Base-by-base conservation (phyloP, 352 stramenopile species). In the Globisporangium spiculum region DNA sequence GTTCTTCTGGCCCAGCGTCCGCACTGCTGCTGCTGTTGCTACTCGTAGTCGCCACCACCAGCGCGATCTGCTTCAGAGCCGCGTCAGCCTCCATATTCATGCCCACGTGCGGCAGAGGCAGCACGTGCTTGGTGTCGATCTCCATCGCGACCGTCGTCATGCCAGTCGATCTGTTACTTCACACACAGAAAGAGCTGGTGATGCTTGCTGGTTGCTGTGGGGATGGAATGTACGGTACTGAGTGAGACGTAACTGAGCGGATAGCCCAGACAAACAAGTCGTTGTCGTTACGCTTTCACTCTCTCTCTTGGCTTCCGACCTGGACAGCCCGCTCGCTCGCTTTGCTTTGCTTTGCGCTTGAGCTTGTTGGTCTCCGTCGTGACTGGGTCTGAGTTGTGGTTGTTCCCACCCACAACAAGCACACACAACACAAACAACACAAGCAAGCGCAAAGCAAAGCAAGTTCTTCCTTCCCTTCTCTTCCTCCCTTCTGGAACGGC, bases 61-160 rank as follows among this genome's bases (percentile, higher is more conserved):
- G 34, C 12, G 34, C 34, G 34, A 12, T 41, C 20, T 59, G 61
- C 46, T 66, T 66, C 46, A 36, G 1, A 18, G 20, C 30, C 32
- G 48, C 30, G 30, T 66, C 61, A 8, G 32, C 22, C 20, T 22
- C 24, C 30, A 30, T 61, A 10, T 48, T n/a, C 22, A 59, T 12
- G 18, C 22, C n/a, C 59, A 20, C 34, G 8, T 36, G 34, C 16
- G 59, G 41, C 14, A 30, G 27, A 30, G 34, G 34, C 34, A 54
- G 59, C 59, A 56, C 59, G 41, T 65, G 59, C 26, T 65, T 53
- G 24, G 59, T 22, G 38, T 65, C 59, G 59, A 56, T 38, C 59
- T 38, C 59, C 59, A 65, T 65, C 24, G 59, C 56, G 30, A 61
- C 56, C 16, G 56, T 65, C 59, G 59, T 55, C 59, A 65, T 65